Conservation (phyloP, 2,329 filamentous ascomycete species). For the Cercospora sesami region DNA sequence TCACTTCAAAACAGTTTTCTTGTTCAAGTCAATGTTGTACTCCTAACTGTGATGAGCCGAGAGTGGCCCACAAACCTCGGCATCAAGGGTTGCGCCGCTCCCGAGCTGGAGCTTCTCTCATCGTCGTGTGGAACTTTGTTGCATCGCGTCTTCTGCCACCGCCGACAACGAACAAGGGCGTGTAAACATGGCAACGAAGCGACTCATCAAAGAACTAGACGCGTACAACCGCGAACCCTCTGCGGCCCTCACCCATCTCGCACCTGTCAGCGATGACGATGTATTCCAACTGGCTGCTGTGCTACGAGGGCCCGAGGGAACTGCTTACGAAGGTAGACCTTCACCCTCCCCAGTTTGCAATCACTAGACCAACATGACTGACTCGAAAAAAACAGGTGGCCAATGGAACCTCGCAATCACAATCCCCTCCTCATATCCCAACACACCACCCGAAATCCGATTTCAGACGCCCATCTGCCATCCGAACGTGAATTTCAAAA, state of each 20-base stretch:
- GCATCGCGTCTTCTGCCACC: constrained; percentile 1
- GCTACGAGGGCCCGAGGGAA: constrained; percentile 59
- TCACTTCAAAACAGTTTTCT: not conserved
- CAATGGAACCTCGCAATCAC: constrained; percentile 79
- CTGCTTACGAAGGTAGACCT: constrained; percentile 65
- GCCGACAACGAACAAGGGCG: not conserved
- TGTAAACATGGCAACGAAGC: constrained; percentile 49
- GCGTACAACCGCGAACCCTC: constrained; percentile 58
- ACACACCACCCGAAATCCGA: constrained; percentile 70
- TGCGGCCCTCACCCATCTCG: constrained; percentile 57
- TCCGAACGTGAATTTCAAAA: constrained; percentile 72
- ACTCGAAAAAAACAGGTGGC: constrained; percentile 52
- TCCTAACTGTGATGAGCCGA: not conserved
- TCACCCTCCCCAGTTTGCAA: too few species aligned
- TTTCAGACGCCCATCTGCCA: constrained; percentile 87
- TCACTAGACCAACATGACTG: too few species aligned
- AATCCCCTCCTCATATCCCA: constrained; percentile 77
- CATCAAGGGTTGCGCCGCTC: not conserved
- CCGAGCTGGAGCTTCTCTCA: not conserved
- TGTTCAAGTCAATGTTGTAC: not conserved
- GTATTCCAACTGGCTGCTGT: constrained; percentile 62
- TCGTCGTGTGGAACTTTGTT: constrained; percentile 7
- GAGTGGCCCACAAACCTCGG: not conserved
- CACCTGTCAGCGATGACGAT: constrained; percentile 58
- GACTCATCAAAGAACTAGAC: constrained; percentile 62